Base-by-base conservation (phyloP, 169 alveolate species). In the Perkinsus marinus region DNA sequence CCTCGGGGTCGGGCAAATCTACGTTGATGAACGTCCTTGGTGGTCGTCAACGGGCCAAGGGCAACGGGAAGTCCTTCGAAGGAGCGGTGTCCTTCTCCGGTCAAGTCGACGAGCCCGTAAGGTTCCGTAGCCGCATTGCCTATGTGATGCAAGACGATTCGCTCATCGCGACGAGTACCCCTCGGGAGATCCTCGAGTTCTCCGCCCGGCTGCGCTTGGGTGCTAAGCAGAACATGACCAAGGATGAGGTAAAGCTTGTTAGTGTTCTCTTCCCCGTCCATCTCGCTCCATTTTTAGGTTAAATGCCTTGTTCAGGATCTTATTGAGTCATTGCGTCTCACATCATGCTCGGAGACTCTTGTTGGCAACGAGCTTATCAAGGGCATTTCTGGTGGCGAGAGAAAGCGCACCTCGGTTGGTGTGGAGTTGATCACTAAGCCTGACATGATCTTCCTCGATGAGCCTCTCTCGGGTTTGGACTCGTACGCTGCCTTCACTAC, bases 401-500 rank as follows among this genome's bases (percentile, higher is more conserved):
- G 97, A 46, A 96, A 96, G 92, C 89, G 99, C 90, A 94, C 96
- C 36, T 95, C 97, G 17, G 96, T 97, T 7, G 99, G 96, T n/a
- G 95, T 96, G 37, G 99, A 97, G 92, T 91, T 96, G 57, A 95
- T 97, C 22, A 95, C 95, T 47, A 96, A 96, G 92, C 99, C 99
- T 37, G 92, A 94, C 6, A 91, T 97, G 90, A 91, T 96, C 34
- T 90, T 96, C 91, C 91, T 97, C 90, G 99, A 97, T 94, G 99
- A 97, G 90, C 99, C 99, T 7, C 97, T 98, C 0, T 94, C 97
- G 3, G 99, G 99, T 38, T 94, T 97, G 39, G 99, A 97, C 92
- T 92, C 97, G 68, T 96, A 93, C 91, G 95, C 97, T 41, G 98
- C 99, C 0, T 93, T 92, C 39, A 92, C 93, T 57, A 94, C 96